These are phyloP conservation scores for Biscutella laevigata DNA, from an alignment of 441 rosid genomes.

Conservation along the genomic window DNA sequence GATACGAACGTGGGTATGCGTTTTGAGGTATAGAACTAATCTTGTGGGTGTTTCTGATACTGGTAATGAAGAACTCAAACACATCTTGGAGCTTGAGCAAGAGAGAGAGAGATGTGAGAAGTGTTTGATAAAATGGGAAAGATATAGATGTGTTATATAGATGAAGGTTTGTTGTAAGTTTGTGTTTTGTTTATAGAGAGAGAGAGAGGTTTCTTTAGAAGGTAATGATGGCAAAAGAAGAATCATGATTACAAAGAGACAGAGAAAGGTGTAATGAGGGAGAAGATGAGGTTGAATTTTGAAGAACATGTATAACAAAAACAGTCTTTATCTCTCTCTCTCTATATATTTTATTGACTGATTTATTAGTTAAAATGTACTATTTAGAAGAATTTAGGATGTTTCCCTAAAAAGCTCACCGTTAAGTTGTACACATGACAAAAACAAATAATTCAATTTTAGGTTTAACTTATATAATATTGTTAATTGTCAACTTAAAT, in stretches of 20 bases:
- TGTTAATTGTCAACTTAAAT: constrained; percentile 20
- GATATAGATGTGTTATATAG: constrained; percentile 23
- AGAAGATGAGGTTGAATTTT: constrained; percentile 25
- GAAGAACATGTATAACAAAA: neutral
- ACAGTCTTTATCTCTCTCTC: neutral
- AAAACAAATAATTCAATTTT: constrained; percentile 11
- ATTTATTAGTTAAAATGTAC: constrained; percentile 17
- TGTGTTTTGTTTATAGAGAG: constrained; percentile 16
- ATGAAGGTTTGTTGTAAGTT: constrained; percentile 17
- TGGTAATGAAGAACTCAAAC: constrained; percentile 24
- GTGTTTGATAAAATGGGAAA: constrained; percentile 20
- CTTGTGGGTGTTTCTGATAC: constrained; percentile 18
- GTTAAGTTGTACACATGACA: constrained; percentile 19
- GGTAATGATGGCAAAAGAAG: constrained; percentile 54
- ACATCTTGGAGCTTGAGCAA: constrained; percentile 25
- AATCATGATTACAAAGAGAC: constrained; percentile 57
- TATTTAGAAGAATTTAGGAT: constrained; percentile 14
- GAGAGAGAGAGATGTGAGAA: constrained; percentile 9
- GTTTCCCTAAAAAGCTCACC: constrained; percentile 24
- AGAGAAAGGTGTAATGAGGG: constrained; percentile 33
- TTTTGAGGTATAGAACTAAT: constrained; percentile 24
- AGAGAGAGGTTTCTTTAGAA: constrained; percentile 32
- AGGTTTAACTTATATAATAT: neutral
- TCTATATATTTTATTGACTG: constrained; percentile 10
- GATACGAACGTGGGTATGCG: constrained; percentile 28